phyloP scores from a whole-genome alignment of 352 stramenopile species.

The Globisporangium canariense region DNA sequence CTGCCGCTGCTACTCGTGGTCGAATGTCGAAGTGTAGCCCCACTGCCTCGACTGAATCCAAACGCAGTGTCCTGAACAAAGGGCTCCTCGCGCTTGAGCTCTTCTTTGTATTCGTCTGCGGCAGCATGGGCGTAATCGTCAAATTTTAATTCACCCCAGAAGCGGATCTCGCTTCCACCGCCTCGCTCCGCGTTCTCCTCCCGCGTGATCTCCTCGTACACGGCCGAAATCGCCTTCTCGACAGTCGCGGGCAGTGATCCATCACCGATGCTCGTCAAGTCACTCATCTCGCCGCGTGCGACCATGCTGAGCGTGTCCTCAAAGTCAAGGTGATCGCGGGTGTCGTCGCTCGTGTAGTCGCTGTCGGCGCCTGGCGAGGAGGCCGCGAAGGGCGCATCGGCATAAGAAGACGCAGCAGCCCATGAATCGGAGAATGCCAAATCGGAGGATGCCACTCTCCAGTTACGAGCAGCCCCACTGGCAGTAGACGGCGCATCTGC shows the following conservation, averaged over 20 bases:
- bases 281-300: not conserved
- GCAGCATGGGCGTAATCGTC: not conserved
- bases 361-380: slow-evolving; percentile 2
- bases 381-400: not conserved
- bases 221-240: slow-evolving; percentile 6
- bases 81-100: not conserved
- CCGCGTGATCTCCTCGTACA: slow-evolving; percentile 7
- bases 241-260: not conserved
- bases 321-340: slow-evolving; percentile 2
- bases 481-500: not conserved
- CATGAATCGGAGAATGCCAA: not conserved
- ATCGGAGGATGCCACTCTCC: not conserved
- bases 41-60: not conserved
- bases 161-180: not conserved
- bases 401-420: not conserved
- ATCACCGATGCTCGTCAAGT: not conserved
- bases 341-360: slow-evolving; percentile 10
- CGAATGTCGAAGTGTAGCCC: not conserved
- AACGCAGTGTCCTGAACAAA: not conserved
- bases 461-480: not conserved
- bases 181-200: slow-evolving; percentile 6
- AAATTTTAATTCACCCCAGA: not conserved
- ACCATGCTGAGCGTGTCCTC: slow-evolving; percentile 6
- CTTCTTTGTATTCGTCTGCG: not conserved
- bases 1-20: slow-evolving; percentile 1